Base-by-base conservation (phyloP, 139 green algal genomes). In the Micractinium conductrix region DNA sequence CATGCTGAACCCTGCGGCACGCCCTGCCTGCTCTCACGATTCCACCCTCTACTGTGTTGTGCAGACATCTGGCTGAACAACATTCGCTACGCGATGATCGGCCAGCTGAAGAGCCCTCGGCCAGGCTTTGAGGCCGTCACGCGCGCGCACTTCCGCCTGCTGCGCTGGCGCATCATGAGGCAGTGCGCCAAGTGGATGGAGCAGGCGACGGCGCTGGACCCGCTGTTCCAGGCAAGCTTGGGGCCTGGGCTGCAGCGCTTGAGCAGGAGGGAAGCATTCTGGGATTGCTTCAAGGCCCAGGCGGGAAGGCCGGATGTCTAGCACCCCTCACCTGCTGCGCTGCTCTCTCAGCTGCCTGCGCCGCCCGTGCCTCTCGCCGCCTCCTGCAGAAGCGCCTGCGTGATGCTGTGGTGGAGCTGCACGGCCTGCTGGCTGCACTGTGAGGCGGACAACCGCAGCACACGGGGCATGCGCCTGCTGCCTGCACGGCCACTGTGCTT, bases 41-140 rank as follows among this genome's bases (percentile, higher is more conserved):
- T n/a, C n/a, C n/a, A n/a, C n/a, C n/a, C n/a, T n/a, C n/a, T n/a
- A n/a, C n/a, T n/a, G n/a, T n/a, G n/a, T n/a, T n/a, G n/a, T 37
- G 88, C 90, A 28, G 85, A 91, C n/a, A 48, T 94, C 40, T 79
- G 87, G 63, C 82, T 95, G 70, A 68, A 90, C 74, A 95, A 86
- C 38, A 72, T 97, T 62, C 89, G 93, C 19, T 95, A 87, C 74
- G 94, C 94, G 26, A 96, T 97, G 87, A 85, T 92, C n/a, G 93
- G 92, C 58, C 65, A 89, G 80, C 84, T 98, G 74, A 63, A 63
- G 1, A 80, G 87, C 50, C 93, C 92, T 22, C 89, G 88, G 14
- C 89, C 91, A 0, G 94, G 94, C 26, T 93, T 95, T 75, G 92
- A 95, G 38, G 80, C 26, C 2, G 84, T 40, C 45, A 74, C 76